Conservation (phyloP, 768 basidiomycete genomes). For the Boletellus ananas region DNA sequence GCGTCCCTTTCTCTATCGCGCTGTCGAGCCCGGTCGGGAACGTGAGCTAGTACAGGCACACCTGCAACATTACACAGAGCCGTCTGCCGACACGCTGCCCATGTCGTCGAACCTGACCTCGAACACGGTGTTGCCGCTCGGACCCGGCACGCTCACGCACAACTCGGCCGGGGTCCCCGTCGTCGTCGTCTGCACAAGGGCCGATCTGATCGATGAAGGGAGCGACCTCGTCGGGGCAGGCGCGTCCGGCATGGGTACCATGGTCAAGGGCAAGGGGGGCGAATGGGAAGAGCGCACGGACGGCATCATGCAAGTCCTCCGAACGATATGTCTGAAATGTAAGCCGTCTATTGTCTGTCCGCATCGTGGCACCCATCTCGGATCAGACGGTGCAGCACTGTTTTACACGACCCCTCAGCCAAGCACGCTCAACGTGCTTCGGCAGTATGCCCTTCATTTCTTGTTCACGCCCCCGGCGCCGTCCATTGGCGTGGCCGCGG, state of each 20-base stretch:
- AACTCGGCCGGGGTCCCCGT: slow-evolving; percentile 86
- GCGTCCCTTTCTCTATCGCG: slow-evolving; percentile 29
- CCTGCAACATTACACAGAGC: slow-evolving; percentile 87
- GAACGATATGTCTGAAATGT: slow-evolving; percentile 93
- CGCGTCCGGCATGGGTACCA: slow-evolving; percentile 78
- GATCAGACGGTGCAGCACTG: slow-evolving; percentile 80
- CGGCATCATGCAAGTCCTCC: slow-evolving; percentile 90
- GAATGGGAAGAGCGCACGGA: slow-evolving; percentile 97
- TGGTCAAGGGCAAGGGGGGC: slow-evolving; percentile 88
- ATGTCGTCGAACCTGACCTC: slow-evolving; percentile 53
- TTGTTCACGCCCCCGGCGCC: slow-evolving; percentile 63
- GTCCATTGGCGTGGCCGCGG: slow-evolving; percentile 34
- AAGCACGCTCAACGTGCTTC: slow-evolving; percentile 65
- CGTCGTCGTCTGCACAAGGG: slow-evolving; percentile 87
- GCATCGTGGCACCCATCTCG: slow-evolving; percentile 1
- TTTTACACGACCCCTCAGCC: slow-evolving; percentile 90
- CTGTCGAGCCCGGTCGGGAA: not conserved
- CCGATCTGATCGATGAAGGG: slow-evolving; percentile 86
- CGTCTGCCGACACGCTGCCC: slow-evolving; percentile 62
- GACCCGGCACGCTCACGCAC: slow-evolving; percentile 80
- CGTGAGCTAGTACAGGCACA: slow-evolving; percentile 69
- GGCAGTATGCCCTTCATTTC: slow-evolving; percentile 76
- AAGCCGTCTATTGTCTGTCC: slow-evolving; percentile 29
- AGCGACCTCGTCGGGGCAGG: slow-evolving; percentile 65
- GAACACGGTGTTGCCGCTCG: slow-evolving; percentile 76